Percentiles rank a stretch among this genome's conserved stretches.
These are phyloP conservation scores for Sphaerulina populicola DNA, from an alignment of 2,329 filamentous ascomycete genomes.

Conservation along the genomic window DNA sequence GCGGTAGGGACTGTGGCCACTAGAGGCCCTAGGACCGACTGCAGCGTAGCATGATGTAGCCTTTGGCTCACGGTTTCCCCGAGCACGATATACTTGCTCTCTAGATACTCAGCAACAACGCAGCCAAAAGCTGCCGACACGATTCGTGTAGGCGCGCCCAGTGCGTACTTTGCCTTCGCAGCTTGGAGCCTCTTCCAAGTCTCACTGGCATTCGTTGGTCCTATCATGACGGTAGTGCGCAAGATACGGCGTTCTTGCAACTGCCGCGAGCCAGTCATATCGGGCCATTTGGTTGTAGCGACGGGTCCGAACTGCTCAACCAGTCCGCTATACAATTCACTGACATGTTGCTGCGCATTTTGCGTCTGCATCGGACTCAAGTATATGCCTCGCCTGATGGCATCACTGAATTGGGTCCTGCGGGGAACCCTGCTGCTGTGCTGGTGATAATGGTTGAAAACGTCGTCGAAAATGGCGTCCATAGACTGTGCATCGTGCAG, in stretches of 20 bases:
- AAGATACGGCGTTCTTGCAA: not conserved
- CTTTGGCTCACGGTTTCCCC: constrained; percentile 11
- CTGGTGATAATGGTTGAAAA: not conserved
- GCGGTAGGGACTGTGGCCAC: constrained; percentile 8
- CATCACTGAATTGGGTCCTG: not conserved
- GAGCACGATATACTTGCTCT: constrained; percentile 9
- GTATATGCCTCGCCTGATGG: not conserved
- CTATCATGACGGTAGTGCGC: not conserved
- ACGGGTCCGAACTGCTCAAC: not conserved
- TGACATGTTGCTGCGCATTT: not conserved
- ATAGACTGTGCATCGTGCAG: not conserved
- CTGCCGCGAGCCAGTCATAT: not conserved
- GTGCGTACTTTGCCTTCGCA: not conserved
- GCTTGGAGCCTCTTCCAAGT: not conserved
- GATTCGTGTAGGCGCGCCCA: not conserved
- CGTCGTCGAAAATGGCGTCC: not conserved
- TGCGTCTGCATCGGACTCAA: not conserved
- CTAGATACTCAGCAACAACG: constrained; percentile 6
- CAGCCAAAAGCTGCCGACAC: not conserved
- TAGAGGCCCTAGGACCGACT: constrained; percentile 7
- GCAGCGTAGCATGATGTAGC: constrained; percentile 8
- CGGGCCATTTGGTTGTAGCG: not conserved
- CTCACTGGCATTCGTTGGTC: not conserved
- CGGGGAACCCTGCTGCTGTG: not conserved
- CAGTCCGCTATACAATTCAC: not conserved